These are phyloP conservation scores for Pichia terricola DNA, from an alignment of 1,139 yeast genomes.

Conservation along the genomic window DNA sequence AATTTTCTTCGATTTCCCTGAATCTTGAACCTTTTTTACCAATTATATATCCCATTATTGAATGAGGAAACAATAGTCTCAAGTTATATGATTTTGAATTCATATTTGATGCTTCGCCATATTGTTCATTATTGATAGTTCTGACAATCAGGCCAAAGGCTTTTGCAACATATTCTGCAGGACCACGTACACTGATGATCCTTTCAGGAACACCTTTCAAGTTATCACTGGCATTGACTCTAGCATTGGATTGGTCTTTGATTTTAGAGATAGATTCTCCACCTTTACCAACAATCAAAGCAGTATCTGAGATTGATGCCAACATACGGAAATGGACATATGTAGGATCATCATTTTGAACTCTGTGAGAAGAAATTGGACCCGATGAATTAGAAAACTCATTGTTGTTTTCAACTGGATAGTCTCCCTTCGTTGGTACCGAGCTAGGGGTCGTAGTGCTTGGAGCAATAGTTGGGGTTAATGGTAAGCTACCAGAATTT, in stretches of 20 bases:
- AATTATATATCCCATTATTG: slow-evolving; percentile 71
- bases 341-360: slow-evolving; percentile 43
- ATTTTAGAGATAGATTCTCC: slow-evolving; percentile 65
- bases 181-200: slow-evolving; percentile 66
- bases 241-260: slow-evolving; percentile 55
- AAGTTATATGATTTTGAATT: slow-evolving; percentile 48
- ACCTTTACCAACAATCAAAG: slow-evolving; percentile 64
- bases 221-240: slow-evolving; percentile 72
- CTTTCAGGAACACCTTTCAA: slow-evolving; percentile 68
- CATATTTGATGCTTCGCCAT: slow-evolving; percentile 50
- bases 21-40: slow-evolving; percentile 72
- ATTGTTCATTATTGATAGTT: slow-evolving; percentile 58
- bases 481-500: not conserved
- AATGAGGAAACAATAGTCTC: slow-evolving; percentile 66
- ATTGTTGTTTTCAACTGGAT: not conserved
- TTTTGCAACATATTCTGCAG: slow-evolving; percentile 72
- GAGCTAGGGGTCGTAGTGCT: slow-evolving; percentile 6
- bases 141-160: slow-evolving; percentile 73
- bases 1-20: slow-evolving; percentile 73
- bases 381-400: slow-evolving; percentile 11
- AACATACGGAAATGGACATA: slow-evolving; percentile 63
- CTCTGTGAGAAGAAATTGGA: slow-evolving; percentile 24
- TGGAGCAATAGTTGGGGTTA: not conserved
- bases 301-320: slow-evolving; percentile 72
- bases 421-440: slow-evolving; percentile 8